These are phyloP conservation scores for Didymella glomerata DNA, from an alignment of 2,329 filamentous ascomycete genomes.

Conservation along the genomic window DNA sequence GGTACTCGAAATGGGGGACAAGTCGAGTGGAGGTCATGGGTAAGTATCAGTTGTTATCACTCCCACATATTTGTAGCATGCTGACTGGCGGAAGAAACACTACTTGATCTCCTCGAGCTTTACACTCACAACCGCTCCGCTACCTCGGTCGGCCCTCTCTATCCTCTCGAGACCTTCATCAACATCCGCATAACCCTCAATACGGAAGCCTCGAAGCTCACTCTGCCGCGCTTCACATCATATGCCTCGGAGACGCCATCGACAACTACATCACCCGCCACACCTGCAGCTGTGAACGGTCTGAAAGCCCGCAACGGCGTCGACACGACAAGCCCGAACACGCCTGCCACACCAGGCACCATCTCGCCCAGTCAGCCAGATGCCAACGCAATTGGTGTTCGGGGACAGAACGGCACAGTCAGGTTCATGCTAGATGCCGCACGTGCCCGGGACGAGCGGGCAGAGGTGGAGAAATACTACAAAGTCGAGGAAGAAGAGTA, in stretches of 20 bases:
- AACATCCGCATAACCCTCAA: conserved; percentile 88
- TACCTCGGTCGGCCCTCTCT: conserved; percentile 76
- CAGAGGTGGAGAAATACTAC: conserved; percentile 72
- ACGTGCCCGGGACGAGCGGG: conserved; percentile 75
- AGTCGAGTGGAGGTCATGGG: conserved; percentile 58
- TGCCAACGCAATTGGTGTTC: conserved; percentile 47
- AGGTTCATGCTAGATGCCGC: conserved; percentile 88
- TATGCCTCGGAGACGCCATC: conserved; percentile 46
- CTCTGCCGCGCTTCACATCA: conserved; percentile 68
- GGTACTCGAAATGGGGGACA: conserved; percentile 57
- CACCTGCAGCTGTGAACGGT: conserved; percentile 32
- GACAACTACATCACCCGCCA: conserved; percentile 17
- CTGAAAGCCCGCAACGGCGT: conserved; percentile 47
- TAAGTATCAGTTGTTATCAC: conserved; percentile 16
- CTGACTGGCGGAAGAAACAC: conserved; percentile 69
- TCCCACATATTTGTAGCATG: neutral
- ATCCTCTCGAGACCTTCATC: conserved; percentile 81
- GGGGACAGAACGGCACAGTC: conserved; percentile 74
- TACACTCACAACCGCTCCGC: conserved; percentile 83
- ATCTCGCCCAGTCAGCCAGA: conserved; percentile 52
- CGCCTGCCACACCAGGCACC: conserved; percentile 56
- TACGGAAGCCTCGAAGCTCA: conserved; percentile 73
- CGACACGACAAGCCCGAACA: conserved; percentile 45
- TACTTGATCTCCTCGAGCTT: conserved; percentile 89
- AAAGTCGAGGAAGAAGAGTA: conserved; percentile 79